Evolutionary conservation across 139 green algal genomes (phyloP).

Genomic region (Penium margaritaceum): DNA sequence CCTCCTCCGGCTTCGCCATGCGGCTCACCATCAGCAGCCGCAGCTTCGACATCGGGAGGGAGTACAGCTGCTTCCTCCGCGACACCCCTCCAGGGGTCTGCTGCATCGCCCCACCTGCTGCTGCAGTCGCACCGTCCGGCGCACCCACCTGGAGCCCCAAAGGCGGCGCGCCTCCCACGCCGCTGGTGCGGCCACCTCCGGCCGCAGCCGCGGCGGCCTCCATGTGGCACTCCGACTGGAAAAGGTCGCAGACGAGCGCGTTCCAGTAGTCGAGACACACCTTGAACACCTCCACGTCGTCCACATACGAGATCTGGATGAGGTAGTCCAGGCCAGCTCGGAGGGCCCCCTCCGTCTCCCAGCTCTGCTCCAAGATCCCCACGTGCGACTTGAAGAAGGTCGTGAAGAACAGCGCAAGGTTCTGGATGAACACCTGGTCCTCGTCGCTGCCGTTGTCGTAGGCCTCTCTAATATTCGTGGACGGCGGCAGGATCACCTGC

Average conservation of each 20-base stretch:
- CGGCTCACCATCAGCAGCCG: slow-evolving; percentile 62
- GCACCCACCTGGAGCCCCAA: slow-evolving; percentile 6
- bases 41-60: slow-evolving; percentile 70
- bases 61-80: slow-evolving; percentile 61
- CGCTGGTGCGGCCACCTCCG: too few relatives aligned
- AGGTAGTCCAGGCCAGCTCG: slow-evolving; percentile 63
- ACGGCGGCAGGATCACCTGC: slow-evolving; percentile 35
- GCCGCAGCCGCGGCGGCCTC: neutral
- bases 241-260: slow-evolving; percentile 90
- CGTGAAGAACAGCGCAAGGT: slow-evolving; percentile 93
- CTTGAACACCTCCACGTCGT: slow-evolving; percentile 95
- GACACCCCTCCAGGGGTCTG: slow-evolving; percentile 3
- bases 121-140: neutral
- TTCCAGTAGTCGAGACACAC: slow-evolving; percentile 98
- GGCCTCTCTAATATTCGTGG: slow-evolving; percentile 30
- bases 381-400: slow-evolving; percentile 74
- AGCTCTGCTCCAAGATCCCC: slow-evolving; percentile 60
- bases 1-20: slow-evolving; percentile 99
- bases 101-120: neutral
- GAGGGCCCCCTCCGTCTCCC: slow-evolving; percentile 55
- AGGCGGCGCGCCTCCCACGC: too few relatives aligned
- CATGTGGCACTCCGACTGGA: slow-evolving; percentile 49
- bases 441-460: slow-evolving; percentile 45
- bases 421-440: slow-evolving; percentile 80
- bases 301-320: slow-evolving; percentile 83